A percentile compares a stretch with the other conserved stretches of the same genome.
Evolutionary conservation across 129 eudicot species (phyloP).

Genomic region (Pseudognaphalium luteoalbum): DNA sequence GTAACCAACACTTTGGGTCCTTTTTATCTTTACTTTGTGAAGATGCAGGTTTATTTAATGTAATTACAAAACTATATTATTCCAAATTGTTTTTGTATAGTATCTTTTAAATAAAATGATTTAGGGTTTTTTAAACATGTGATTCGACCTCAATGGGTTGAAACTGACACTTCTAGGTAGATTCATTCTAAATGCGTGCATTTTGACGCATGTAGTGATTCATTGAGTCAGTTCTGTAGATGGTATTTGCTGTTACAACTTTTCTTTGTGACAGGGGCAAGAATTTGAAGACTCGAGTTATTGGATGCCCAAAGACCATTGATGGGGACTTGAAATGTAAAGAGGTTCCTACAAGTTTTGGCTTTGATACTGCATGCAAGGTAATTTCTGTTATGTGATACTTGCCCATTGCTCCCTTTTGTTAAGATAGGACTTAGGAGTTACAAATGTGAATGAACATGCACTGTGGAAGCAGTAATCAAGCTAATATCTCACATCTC

Average conservation of each 20-base stretch:
- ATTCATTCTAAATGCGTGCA: not conserved
- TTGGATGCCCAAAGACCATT: slow-evolving; percentile 99
- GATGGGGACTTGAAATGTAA: slow-evolving; percentile 98
- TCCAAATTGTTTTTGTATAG: not conserved
- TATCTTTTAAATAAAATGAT: not conserved
- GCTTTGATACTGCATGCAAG: slow-evolving; percentile 99
- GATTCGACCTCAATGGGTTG: not conserved
- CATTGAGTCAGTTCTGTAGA: not conserved
- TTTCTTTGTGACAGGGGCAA: slow-evolving; percentile 59
- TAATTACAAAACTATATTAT: not conserved
- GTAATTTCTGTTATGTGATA: slow-evolving; percentile 34
- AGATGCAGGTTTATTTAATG: not conserved
- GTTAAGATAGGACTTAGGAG: not conserved
- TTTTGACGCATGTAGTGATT: not conserved
- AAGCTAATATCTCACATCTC: not conserved
- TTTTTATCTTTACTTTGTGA: not conserved
- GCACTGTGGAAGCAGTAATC: not conserved
- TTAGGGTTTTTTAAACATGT: not conserved
- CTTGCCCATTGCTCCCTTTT: not conserved
- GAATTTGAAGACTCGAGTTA: slow-evolving; percentile 80
- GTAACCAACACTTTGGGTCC: not conserved
- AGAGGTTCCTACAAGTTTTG: slow-evolving; percentile 96
- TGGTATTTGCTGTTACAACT: slow-evolving; percentile 14
- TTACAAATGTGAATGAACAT: slow-evolving; percentile 2
- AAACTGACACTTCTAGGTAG: not conserved